A percentile compares a stretch with the other conserved stretches of the same genome.
Conservation (phyloP, 2,329 filamentous ascomycete genomes). For the Xylaria sp. region DNA sequence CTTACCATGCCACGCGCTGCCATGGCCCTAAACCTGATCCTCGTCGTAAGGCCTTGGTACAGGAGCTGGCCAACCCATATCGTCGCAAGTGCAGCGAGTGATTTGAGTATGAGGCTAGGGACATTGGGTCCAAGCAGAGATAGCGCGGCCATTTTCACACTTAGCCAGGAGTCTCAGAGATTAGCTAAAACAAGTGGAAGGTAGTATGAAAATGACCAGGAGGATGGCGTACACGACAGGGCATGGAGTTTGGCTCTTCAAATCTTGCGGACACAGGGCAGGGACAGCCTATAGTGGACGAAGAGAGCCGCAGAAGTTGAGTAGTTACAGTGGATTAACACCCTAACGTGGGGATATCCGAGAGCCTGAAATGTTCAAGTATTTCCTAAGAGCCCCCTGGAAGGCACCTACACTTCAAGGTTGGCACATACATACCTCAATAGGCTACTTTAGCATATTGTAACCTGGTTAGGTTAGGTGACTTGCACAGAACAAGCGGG, state of each 20-base stretch:
- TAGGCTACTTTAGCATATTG: not conserved
- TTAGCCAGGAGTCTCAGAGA: not conserved
- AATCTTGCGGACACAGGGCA: not conserved
- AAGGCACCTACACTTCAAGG: no score
- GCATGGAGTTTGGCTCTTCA: not conserved
- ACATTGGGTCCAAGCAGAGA: not conserved
- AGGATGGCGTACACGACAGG: not conserved
- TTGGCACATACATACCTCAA: no score
- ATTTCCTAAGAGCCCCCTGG: no score
- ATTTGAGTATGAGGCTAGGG: not conserved
- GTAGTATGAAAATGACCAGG: not conserved
- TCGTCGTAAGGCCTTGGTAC: not conserved
- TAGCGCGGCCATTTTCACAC: not conserved
- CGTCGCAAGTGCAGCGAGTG: not conserved
- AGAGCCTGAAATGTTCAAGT: no score
- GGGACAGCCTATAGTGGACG: no score
- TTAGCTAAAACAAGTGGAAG: not conserved
- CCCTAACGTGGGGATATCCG: no score
- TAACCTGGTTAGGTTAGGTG: not conserved
- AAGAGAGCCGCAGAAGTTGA: not conserved
- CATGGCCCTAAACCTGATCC: conserved; percentile 1
- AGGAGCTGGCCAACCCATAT: not conserved
- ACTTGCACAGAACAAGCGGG: not conserved
- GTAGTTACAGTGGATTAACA: not conserved
- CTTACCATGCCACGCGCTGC: conserved; percentile 3